Base-by-base conservation (phyloP, 140 eudicot genomes). In the Ambrosia hybrid region DNA sequence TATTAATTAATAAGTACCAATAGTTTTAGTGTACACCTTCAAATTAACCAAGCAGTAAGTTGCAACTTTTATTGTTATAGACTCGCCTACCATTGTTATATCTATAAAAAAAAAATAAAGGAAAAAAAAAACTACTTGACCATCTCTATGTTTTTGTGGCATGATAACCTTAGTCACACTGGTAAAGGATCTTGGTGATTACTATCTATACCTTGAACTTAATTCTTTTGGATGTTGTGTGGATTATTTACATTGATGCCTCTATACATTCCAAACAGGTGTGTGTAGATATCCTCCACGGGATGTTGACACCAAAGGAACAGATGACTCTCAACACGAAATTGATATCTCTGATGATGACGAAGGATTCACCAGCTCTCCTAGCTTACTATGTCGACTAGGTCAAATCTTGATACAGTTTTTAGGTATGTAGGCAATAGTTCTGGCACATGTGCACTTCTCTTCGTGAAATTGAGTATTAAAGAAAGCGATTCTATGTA, bases 231-330 rank as follows among this genome's bases (percentile, higher is more conserved):
- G 46, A 10, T 12, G 15, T 68, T 68, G 1, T 4, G 15, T 6
- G 17, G 41, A 68, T 64, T 56, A 41, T 17, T 17, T 14, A 36
- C 9, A 16, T 14, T 8, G 62, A 68, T 70, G 57, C 41, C 14
- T 60, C 4, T 59, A 9, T 43, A 11, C 51, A 41, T 66, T 52
- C n/a, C 0, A 34, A 11, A 58, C 13, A 82, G 86, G 77, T 64
- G 86, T 82, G 41, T 36, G 70, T 13, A 48, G 78, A 69, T 83
- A 78, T 78, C 62, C 86, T 46, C 83, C 83, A 11, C 64, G 80
- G 80, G 83, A 78, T 52, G 58, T 6, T 26, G 49, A 41, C 9
- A 51, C 34, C 30, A 17, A 63, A 43, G 51, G 17, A 55, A 36
- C 34, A 21, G 37, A 70, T 60, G 56, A 0, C 21, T 51, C 65